phyloP scores from a whole-genome alignment of 805 yeast species.

The Yarrowia bubula region DNA sequence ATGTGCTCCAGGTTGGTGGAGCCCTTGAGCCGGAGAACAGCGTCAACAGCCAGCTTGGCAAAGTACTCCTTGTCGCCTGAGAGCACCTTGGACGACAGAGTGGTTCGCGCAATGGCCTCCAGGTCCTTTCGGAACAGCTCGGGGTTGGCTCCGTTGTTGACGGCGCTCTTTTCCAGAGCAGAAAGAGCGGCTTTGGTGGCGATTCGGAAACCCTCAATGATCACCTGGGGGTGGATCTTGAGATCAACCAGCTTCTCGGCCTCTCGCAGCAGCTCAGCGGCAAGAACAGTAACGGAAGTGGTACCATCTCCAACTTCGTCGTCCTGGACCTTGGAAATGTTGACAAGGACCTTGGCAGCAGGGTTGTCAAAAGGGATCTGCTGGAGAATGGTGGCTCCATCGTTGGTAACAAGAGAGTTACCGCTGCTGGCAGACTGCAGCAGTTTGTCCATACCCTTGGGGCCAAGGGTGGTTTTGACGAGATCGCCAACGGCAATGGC shows the following conservation, averaged over 20 bases:
- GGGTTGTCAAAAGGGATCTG: slow-evolving; percentile 95
- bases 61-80: slow-evolving; percentile 93
- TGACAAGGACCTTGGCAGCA: slow-evolving; percentile 94
- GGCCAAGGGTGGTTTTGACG: slow-evolving; percentile 92
- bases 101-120: slow-evolving; percentile 84
- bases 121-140: slow-evolving; percentile 72
- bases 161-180: slow-evolving; percentile 75
- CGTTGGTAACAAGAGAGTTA: slow-evolving; percentile 82
- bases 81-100: slow-evolving; percentile 86
- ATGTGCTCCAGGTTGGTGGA: slow-evolving; percentile 87
- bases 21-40: slow-evolving; percentile 82
- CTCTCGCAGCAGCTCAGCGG: slow-evolving; percentile 92
- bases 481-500: slow-evolving; percentile 99
- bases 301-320: slow-evolving; percentile 99
- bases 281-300: slow-evolving; percentile 88
- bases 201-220: slow-evolving; percentile 90
- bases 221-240: slow-evolving; percentile 96
- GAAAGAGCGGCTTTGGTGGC: slow-evolving; percentile 81
- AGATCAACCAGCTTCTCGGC: slow-evolving; percentile 90
- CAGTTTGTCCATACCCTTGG: slow-evolving; percentile 98
- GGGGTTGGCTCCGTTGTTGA: slow-evolving; percentile 61
- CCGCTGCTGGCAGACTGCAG: slow-evolving; percentile 83
- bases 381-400: slow-evolving; percentile 95
- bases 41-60: slow-evolving; percentile 88
- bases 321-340: slow-evolving; percentile 92